phyloP scores from a whole-genome alignment of 495 filamentous ascomycete species.

The Usnea hakonensis region DNA sequence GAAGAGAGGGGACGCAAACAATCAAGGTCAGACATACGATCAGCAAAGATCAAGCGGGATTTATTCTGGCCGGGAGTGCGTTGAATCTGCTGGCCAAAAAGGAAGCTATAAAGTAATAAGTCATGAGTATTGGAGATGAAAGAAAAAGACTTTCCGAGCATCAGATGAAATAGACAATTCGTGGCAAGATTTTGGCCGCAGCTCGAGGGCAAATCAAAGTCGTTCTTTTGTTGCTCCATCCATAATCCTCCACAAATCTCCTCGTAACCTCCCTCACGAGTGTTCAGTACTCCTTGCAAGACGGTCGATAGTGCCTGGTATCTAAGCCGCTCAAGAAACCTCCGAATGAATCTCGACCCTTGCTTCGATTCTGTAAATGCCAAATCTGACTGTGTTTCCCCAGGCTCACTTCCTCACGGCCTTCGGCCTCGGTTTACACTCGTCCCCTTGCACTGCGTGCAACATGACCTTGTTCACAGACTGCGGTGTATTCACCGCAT shows the following conservation, averaged over 20 bases:
- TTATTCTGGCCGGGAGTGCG: constrained; percentile 89
- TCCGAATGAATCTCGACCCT: neutral
- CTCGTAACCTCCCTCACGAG: neutral
- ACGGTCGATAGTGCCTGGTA: neutral
- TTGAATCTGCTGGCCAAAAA: constrained; percentile 73
- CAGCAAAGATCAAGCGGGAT: constrained; percentile 77
- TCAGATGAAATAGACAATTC: neutral
- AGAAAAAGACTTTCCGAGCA: neutral
- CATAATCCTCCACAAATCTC: neutral
- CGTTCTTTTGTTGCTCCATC: neutral
- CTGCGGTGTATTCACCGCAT: constrained; percentile 58
- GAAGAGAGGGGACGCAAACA: constrained; percentile 50
- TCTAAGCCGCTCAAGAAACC: neutral
- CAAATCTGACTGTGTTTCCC: neutral
- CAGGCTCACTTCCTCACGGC: constrained; percentile 30
- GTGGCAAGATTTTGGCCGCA: neutral
- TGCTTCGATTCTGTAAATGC: neutral
- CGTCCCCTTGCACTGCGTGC: constrained; percentile 66
- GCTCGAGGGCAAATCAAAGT: neutral
- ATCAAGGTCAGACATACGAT: constrained; percentile 69
- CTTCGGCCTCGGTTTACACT: constrained; percentile 71
- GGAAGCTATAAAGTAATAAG: constrained; percentile 3
- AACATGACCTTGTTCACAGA: constrained; percentile 80
- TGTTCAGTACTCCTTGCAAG: neutral
- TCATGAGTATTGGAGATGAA: neutral